Evolutionary conservation across 768 basidiomycete genomes (phyloP).

Genomic region (Tulasnella sp.): DNA sequence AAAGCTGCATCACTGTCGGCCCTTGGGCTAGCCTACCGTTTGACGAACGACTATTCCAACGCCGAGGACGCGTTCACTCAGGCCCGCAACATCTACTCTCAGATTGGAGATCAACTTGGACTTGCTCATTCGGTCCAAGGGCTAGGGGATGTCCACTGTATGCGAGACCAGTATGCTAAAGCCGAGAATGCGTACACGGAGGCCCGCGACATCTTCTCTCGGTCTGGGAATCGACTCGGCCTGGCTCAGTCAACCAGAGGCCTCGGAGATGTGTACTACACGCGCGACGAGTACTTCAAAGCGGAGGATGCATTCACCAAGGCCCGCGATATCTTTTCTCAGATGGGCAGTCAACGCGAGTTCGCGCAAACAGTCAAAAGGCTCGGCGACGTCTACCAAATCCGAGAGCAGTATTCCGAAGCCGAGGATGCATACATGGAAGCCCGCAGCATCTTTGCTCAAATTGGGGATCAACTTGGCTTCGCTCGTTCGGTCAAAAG

Average conservation of each 20-base stretch:
- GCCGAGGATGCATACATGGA: too few species aligned
- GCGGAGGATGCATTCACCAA: background rate
- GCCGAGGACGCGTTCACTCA: background rate
- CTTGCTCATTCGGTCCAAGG: background rate
- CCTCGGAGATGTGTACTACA: background rate
- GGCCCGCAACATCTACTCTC: background rate
- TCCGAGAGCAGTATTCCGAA: too few species aligned
- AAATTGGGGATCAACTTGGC: too few species aligned
- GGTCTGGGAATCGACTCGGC: background rate
- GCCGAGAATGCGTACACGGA: background rate
- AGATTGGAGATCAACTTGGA: background rate
- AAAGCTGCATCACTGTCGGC: too few species aligned
- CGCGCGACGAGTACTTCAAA: too few species aligned
- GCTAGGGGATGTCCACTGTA: background rate
- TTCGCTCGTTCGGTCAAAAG: too few species aligned
- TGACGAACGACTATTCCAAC: background rate
- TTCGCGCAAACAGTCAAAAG: too few species aligned
- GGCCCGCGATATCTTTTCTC: too few species aligned
- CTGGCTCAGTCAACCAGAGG: background rate
- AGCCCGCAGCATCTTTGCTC: too few species aligned
- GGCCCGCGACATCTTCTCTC: background rate
- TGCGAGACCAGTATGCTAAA: background rate
- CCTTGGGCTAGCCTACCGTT: too few species aligned
- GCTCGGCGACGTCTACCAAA: background rate
- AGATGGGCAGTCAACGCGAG: too few species aligned